phyloP scores from a whole-genome alignment of 2,329 filamentous ascomycete genomes.

The Colletotrichum noveboracense region DNA sequence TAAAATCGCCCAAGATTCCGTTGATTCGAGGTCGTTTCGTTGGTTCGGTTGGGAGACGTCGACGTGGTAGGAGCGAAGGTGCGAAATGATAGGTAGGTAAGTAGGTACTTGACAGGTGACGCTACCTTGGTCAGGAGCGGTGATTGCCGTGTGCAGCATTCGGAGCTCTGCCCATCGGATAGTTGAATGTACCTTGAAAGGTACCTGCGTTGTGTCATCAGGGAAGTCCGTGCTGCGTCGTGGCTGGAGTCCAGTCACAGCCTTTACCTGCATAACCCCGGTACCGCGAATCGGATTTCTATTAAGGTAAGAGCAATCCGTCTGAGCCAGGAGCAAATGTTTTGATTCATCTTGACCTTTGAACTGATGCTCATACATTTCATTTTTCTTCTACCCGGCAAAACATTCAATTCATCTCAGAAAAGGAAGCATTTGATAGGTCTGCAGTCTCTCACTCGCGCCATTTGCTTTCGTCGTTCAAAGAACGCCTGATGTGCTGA shows the following conservation, averaged over 20 bases:
- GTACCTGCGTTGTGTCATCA: background rate
- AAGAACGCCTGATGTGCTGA: slow-evolving; percentile 6
- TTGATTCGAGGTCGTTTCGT: background rate
- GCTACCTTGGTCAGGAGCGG: slow-evolving; percentile 11
- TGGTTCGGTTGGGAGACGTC: background rate
- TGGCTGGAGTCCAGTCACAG: background rate
- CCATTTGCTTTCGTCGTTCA: background rate
- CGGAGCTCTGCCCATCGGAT: slow-evolving; percentile 7
- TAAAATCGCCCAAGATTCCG: background rate
- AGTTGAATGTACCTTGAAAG: slow-evolving; percentile 2
- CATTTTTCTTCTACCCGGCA: background rate
- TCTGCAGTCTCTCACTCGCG: background rate
- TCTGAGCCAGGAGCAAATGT: slow-evolving; percentile 7
- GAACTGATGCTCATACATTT: background rate
- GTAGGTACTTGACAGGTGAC: background rate
- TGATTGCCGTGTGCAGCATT: slow-evolving; percentile 12
- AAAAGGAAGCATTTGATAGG: background rate
- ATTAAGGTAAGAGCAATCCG: background rate
- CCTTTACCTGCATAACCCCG: background rate
- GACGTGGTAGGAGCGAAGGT: background rate
- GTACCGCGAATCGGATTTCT: background rate
- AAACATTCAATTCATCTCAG: background rate
- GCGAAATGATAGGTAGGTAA: background rate
- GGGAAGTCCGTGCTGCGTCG: background rate
- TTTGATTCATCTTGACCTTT: slow-evolving; percentile 5